Evolutionary conservation across 139 green algal species (phyloP).

Genomic region (Chlorella ohadii): DNA sequence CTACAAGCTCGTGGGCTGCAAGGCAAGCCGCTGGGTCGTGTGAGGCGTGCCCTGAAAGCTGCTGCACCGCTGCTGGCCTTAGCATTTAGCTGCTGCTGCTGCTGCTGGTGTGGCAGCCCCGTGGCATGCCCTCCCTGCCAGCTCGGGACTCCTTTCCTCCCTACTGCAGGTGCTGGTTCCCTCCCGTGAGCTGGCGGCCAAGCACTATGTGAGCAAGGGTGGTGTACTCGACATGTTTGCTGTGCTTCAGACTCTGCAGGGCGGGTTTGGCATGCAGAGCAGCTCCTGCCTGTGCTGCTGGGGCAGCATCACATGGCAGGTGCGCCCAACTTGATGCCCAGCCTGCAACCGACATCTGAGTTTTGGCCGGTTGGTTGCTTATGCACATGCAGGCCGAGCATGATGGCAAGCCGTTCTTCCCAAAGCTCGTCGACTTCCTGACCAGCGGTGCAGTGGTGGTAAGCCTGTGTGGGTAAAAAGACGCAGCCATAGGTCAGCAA

Average conservation of each 20-base stretch:
- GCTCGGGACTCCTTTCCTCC: not conserved
- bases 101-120: not conserved
- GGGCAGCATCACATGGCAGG: no score
- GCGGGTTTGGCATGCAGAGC: no score
- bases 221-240: no score
- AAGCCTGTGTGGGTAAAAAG: no score
- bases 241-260: no score
- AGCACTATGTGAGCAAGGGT: conserved; percentile 62
- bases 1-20: conserved; percentile 80
- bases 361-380: no score
- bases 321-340: no score
- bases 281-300: no score
- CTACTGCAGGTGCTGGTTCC: conserved; percentile 59
- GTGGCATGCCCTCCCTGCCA: not conserved
- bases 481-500: no score
- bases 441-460: conserved; percentile 61
- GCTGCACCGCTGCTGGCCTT: not conserved
- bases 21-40: conserved; percentile 42
- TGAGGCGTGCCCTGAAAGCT: no score
- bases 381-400: conserved; percentile 49
- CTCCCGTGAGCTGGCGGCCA: conserved; percentile 45
- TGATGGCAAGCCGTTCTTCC: conserved; percentile 66
- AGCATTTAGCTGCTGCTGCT: not conserved
- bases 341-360: no score
- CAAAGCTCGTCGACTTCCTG: conserved; percentile 73